Percentiles rank a stretch among this genome's conserved stretches.
These are phyloP conservation scores for Podaxis sp. DNA, from an alignment of 768 basidiomycete species.

Conservation along the genomic window DNA sequence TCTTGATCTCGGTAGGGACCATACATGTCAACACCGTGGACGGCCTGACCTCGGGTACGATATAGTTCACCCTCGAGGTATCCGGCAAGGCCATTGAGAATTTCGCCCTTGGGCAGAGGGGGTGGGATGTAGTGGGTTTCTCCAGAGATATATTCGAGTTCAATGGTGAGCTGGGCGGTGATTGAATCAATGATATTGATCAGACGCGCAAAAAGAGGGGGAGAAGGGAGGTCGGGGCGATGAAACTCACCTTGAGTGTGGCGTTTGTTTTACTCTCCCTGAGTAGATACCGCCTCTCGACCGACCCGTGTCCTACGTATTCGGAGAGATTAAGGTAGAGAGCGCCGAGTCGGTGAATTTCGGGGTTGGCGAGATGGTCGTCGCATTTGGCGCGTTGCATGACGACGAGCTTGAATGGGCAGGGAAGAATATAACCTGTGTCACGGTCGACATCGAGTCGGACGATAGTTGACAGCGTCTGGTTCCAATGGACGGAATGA, in stretches of 20 bases:
- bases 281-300: constrained; percentile 67
- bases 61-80: constrained; percentile 54
- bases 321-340: constrained; percentile 74
- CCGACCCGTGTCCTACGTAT: constrained; percentile 59
- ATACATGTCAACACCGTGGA: constrained; percentile 24
- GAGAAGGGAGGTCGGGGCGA: not conserved
- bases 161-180: constrained; percentile 53
- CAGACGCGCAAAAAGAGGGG: too few relatives aligned
- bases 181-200: not conserved
- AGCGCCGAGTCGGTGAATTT: constrained; percentile 61
- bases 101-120: constrained; percentile 70
- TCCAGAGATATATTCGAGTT: constrained; percentile 52
- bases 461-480: constrained; percentile 54
- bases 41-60: constrained; percentile 37
- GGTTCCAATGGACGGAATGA: constrained; percentile 65
- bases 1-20: constrained; percentile 38
- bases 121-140: constrained; percentile 59
- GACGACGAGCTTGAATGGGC: constrained; percentile 65
- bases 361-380: constrained; percentile 51
- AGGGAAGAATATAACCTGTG: constrained; percentile 50
- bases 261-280: constrained; percentile 71
- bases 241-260: constrained; percentile 43
- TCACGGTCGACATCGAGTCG: constrained; percentile 60
- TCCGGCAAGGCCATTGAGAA: constrained; percentile 64
- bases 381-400: constrained; percentile 59